A percentile compares a stretch with the other conserved stretches of the same genome.
Conservation (phyloP, 75 land plant genomes). For the Cryptomeria japonica region DNA sequence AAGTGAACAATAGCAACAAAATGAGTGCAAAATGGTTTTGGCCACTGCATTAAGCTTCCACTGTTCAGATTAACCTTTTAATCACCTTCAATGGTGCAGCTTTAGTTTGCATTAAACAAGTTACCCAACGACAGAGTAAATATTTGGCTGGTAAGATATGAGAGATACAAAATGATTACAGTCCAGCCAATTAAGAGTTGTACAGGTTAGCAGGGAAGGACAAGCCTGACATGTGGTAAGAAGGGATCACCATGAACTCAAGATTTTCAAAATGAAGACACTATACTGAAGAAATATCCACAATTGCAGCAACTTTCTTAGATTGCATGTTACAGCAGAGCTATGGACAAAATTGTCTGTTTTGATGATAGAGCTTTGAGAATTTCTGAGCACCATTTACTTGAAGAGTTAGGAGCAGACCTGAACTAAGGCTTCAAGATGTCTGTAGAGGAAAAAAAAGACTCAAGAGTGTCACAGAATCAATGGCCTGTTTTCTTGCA, state of each 20-base stretch:
- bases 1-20: not conserved
- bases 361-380: too few species aligned
- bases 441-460: too few species aligned
- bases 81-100: not conserved
- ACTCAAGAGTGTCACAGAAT: too few species aligned
- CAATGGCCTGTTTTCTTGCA: too few species aligned
- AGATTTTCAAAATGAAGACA: too few species aligned
- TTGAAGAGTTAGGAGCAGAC: too few species aligned
- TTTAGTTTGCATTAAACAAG: not conserved
- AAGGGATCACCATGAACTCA: conserved; percentile 80
- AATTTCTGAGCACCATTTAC: too few species aligned
- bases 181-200: conserved; percentile 87
- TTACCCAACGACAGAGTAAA: not conserved
- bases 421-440: too few species aligned
- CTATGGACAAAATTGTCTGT: too few species aligned
- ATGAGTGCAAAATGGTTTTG: not conserved
- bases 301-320: too few species aligned
- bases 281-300: too few species aligned
- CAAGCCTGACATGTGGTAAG: conserved; percentile 86
- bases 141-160: conserved; percentile 52
- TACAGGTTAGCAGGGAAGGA: conserved; percentile 75
- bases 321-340: too few species aligned
- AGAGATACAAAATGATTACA: conserved; percentile 82
- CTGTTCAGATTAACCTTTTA: not conserved
- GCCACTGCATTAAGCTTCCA: not conserved